These are phyloP conservation scores for Talaromyces thailandensis DNA, from an alignment of 495 filamentous ascomycete species.

Conservation along the genomic window DNA sequence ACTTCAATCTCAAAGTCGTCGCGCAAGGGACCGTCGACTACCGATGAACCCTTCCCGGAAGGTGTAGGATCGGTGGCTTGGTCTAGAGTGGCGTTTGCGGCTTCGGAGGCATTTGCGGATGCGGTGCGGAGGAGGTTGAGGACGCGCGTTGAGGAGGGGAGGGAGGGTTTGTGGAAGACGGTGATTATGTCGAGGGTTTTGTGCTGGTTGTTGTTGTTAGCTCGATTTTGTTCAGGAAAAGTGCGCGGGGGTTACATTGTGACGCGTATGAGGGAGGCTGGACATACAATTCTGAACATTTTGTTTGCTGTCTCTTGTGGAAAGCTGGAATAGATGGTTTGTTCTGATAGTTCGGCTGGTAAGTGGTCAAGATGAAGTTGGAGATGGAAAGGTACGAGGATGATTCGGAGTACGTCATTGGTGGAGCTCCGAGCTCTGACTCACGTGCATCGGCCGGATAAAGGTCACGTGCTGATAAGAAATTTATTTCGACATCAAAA, in stretches of 20 bases:
- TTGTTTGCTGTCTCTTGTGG: neutral
- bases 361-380: neutral
- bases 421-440: neutral
- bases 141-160: conserved; percentile 54
- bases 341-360: neutral
- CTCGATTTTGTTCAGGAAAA: too few relatives aligned
- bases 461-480: conserved; percentile 5
- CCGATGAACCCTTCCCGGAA: neutral
- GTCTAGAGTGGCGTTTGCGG: conserved; percentile 47
- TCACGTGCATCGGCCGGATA: neutral
- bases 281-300: conserved; percentile 3
- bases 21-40: conserved; percentile 20
- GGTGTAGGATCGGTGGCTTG: conserved; percentile 46
- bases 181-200: conserved; percentile 88
- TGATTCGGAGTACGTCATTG: neutral
- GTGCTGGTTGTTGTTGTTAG: conserved; percentile 34
- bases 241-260: neutral
- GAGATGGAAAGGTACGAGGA: neutral
- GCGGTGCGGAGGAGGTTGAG: conserved; percentile 61
- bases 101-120: conserved; percentile 48
- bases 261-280: neutral
- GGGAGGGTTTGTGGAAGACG: conserved; percentile 79
- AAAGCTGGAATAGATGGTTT: neutral
- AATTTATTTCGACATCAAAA: conserved; percentile 4
- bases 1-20: conserved; percentile 80